Evolutionary conservation across 352 stramenopile genomes (phyloP).

Genomic region (Phytophthora pseudosyringae): DNA sequence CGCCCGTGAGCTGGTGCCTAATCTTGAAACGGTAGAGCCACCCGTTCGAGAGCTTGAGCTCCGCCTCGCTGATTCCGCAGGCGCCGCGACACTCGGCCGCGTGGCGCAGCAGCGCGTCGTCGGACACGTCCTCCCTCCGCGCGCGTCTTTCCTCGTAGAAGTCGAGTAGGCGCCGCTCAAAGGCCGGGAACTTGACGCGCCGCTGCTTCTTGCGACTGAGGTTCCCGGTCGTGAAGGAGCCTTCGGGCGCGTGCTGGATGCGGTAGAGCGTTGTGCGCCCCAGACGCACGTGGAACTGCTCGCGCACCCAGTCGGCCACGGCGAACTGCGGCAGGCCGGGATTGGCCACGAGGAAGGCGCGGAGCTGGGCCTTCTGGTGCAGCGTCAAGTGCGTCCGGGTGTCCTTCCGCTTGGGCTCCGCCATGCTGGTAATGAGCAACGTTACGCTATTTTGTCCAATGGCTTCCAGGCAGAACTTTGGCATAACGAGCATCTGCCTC

Average conservation of each 20-base stretch:
- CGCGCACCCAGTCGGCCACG: constrained; percentile 38
- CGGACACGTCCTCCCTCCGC: constrained; percentile 18
- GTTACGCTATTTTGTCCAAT: neutral
- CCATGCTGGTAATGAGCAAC: constrained; percentile 10
- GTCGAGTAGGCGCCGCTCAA: constrained; percentile 38
- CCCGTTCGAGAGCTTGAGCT: constrained; percentile 56
- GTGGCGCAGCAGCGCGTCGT: constrained; percentile 39
- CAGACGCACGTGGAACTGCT: constrained; percentile 42
- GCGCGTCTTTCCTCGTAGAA: constrained; percentile 17
- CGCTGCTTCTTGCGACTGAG: constrained; percentile 43
- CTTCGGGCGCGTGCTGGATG: constrained; percentile 43
- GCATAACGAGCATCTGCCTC: too few species aligned
- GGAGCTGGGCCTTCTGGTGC: constrained; percentile 45
- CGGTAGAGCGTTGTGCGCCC: constrained; percentile 53
- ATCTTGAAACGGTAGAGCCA: constrained; percentile 60
- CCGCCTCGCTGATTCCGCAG: constrained; percentile 36
- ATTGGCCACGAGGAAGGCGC: constrained; percentile 36
- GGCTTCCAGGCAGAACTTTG: neutral
- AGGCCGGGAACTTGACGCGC: constrained; percentile 52
- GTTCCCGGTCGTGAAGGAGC: constrained; percentile 36
- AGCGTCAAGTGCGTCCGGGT: constrained; percentile 43
- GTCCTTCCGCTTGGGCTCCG: constrained; percentile 11
- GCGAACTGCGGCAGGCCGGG: constrained; percentile 38
- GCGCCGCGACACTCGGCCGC: constrained; percentile 39
- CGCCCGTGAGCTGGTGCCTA: constrained; percentile 28